Conservation (phyloP, 495 filamentous ascomycete species). For the Opeltia flavorubescens region DNA sequence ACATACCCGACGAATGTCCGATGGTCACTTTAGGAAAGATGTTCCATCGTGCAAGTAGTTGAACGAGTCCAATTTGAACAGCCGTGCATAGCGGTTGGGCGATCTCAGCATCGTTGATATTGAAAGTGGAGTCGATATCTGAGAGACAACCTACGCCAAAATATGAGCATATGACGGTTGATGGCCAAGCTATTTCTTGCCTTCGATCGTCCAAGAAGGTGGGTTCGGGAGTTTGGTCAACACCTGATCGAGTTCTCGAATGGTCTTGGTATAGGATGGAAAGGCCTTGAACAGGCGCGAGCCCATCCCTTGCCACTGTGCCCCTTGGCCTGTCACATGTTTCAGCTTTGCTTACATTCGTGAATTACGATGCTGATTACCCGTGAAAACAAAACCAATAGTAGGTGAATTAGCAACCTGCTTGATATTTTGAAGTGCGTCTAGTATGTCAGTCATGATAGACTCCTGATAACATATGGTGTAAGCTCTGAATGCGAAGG, state of each 20-base stretch:
- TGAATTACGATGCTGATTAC: too few relatives aligned
- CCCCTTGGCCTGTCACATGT: too few relatives aligned
- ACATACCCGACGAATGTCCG: conserved; percentile 51
- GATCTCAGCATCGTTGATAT: background rate
- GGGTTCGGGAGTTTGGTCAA: background rate
- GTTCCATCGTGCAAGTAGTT: conserved; percentile 39
- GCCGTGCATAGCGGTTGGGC: conserved; percentile 22
- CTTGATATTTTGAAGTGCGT: too few relatives aligned
- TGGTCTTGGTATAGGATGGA: background rate
- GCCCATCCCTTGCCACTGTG: conserved; percentile 30
- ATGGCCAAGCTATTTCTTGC: too few relatives aligned
- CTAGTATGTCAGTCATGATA: too few relatives aligned
- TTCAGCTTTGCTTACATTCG: too few relatives aligned
- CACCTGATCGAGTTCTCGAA: conserved; percentile 1
- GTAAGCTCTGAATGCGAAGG: too few relatives aligned
- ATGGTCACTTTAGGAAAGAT: conserved; percentile 37
- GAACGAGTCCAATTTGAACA: conserved; percentile 31
- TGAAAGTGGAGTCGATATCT: too few relatives aligned
- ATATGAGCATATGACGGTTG: too few relatives aligned
- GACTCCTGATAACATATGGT: too few relatives aligned
- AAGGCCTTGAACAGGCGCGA: background rate
- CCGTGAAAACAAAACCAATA: conserved; percentile 27
- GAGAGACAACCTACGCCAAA: too few relatives aligned
- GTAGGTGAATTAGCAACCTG: background rate
- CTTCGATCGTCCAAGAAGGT: conserved; percentile 1